Evolutionary conservation across 441 rosid genomes (phyloP), one percentile per base, ranked within the genome.

Genomic region (Pelargonium myrrhifolium): DNA sequence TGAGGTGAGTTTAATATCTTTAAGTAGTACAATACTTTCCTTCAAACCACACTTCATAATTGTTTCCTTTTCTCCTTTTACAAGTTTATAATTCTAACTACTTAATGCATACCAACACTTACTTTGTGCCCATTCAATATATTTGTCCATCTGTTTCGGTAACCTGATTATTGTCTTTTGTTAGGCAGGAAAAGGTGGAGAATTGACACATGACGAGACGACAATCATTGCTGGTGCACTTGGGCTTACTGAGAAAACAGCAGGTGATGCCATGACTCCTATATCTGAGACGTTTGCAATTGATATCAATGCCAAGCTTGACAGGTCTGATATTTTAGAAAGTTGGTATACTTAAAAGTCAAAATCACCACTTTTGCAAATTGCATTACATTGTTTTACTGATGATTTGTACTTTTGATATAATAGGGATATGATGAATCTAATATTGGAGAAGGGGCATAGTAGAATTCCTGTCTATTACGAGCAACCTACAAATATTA

Each of bases 161-260:
- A 64, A 20, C 49, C 40, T 49, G 60, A 12, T 59, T 15, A 56
- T 42, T 55, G 56, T 24, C 31, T 22, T 47, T 64, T 53, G 11
- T 60, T 80, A 88, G 98, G 98, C 98, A 42, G 98, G 96, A 45
- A 92, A 92, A 74, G 96, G 97, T 39, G 98, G 98, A 64, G 98
- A 92, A 72, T 68, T 92, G 77, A 90, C 97, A 0, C 96, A 77
- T 71, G 94, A 90, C 35, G 98, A 90, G 76, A 93, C 97, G 4
- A 93, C 92, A 9, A 93, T 93, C 70, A 89, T 93, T 65, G 89
- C 89, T 12, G 98, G 97, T 75, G 98, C 98, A 69, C 98, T 93
- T 74, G 96, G 86, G 65, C 94, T 90, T 67, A 67, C 86, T 6
- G 92, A 81, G 77, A 93, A 90, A 79, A 84, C 86, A 40, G 98